Percentiles rank a stretch among this genome's conserved stretches.
Evolutionary conservation across 2,329 filamentous ascomycete species (phyloP).

Genomic region (Graphilbum sp.): DNA sequence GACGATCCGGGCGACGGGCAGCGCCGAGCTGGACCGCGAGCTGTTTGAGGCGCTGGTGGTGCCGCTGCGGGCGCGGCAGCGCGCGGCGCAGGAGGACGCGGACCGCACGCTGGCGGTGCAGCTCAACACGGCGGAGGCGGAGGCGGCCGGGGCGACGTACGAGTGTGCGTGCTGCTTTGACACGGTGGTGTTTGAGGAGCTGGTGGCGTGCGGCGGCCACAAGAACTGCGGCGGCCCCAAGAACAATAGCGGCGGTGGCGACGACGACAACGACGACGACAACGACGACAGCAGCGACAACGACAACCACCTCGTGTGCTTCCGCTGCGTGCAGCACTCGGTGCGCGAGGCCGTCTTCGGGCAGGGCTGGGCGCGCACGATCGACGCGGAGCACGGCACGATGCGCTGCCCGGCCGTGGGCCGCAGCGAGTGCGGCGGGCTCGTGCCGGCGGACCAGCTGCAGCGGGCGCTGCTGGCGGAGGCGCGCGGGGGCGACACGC

Average conservation of each 20-base stretch:
- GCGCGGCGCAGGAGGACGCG: slow-evolving; percentile 26
- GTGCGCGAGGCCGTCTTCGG: slow-evolving; percentile 82
- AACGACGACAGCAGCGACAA: neutral
- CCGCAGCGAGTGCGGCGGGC: slow-evolving; percentile 54
- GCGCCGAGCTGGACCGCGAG: slow-evolving; percentile 45
- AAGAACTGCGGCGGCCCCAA: neutral
- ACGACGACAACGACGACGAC: neutral
- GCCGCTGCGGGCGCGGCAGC: slow-evolving; percentile 31
- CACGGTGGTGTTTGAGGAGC: slow-evolving; percentile 53
- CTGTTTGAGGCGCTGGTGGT: slow-evolving; percentile 39
- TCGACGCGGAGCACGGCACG: slow-evolving; percentile 56
- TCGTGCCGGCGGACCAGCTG: slow-evolving; percentile 53
- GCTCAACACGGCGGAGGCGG: slow-evolving; percentile 43
- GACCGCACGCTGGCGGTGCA: slow-evolving; percentile 36
- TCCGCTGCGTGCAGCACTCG: slow-evolving; percentile 67
- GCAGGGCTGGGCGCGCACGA: slow-evolving; percentile 74
- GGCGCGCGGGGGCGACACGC: slow-evolving; percentile 52
- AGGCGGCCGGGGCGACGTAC: slow-evolving; percentile 35
- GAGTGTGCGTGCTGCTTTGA: slow-evolving; percentile 72
- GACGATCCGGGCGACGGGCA: slow-evolving; percentile 48
- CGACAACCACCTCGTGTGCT: slow-evolving; percentile 55
- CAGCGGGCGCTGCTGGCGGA: slow-evolving; percentile 51
- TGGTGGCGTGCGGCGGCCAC: slow-evolving; percentile 53
- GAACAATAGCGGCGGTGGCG: neutral
- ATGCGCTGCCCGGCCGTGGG: slow-evolving; percentile 72